Evolutionary conservation across 2,329 filamentous ascomycete genomes (phyloP), one percentile per base, ranked within the genome.

Genomic region (Hypocreales sp.): DNA sequence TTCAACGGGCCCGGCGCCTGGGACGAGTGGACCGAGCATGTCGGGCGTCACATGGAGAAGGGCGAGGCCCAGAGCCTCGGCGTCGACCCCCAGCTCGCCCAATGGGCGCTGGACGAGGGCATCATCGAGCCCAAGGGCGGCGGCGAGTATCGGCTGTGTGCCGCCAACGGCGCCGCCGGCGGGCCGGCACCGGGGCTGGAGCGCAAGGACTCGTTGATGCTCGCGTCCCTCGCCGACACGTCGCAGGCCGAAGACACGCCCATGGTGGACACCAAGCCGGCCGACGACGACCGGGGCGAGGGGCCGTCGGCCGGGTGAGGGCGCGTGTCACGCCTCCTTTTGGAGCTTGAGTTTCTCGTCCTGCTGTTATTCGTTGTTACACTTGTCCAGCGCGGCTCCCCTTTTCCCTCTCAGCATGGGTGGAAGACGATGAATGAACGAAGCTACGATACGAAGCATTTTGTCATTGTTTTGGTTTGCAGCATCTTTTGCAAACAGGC

Each of bases 21-120:
- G 87, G 82, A 93, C 31, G 74, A 83, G 39, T 80, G 84, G 56
- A 90, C 90, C 33, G 87, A 95, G 48, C 87, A 95, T 47, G 77
- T 94, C 1, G 86, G 86, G 1, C 66, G 78, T 25, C 87, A 95
- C 48, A 78, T 92, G 61, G 86, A 94, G 50, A 76, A 75, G 37
- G 68, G 69, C 6, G 71, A 77, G 34, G 70, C 66, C 4, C 53
- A 56, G 15, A 49, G 56, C 15, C 54, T 77, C 12, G 67, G 63
- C 1, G 67, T 75, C 5, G 72, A 77, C 36, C 47, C 50, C 2
- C 47, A 72, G 21, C 48, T 78, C 23, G 63, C 67, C 1, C 55
- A 66, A 31, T 78, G 72, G 70, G 71, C 72, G 5, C 48, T 76
- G 13, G 65, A 71, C 1, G 69, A 77, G 39, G 60, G 58, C 6